phyloP scores from a whole-genome alignment of 805 yeast species.

The Naumovozyma castellii region DNA sequence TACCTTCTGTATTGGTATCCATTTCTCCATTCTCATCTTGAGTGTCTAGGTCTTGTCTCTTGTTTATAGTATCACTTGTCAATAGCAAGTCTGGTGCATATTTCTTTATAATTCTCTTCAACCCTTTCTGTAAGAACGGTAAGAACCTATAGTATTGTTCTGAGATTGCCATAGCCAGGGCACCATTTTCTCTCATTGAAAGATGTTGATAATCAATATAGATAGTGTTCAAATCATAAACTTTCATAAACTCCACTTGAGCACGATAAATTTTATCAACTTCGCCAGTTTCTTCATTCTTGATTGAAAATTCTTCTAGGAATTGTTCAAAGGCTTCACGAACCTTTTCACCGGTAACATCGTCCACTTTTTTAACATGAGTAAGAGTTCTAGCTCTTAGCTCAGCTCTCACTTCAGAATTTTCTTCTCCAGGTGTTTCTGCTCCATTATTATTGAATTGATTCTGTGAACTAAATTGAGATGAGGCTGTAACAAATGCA shows the following conservation, averaged over 20 bases:
- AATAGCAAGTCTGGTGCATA: constrained; percentile 66
- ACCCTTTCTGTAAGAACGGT: constrained; percentile 72
- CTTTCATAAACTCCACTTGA: constrained; percentile 73
- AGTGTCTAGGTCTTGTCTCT: constrained; percentile 15
- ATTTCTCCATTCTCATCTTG: constrained; percentile 23
- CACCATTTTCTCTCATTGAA: constrained; percentile 67
- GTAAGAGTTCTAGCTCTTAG: constrained; percentile 47
- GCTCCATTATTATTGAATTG: constrained; percentile 12
- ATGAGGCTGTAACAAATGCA: constrained; percentile 3
- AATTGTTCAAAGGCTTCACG: constrained; percentile 84
- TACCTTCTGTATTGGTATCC: constrained; percentile 11
- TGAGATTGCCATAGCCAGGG: constrained; percentile 76
- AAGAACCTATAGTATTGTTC: constrained; percentile 89
- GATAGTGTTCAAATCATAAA: constrained; percentile 63
- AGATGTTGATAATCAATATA: constrained; percentile 82
- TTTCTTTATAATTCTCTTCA: constrained; percentile 60
- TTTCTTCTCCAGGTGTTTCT: constrained; percentile 6
- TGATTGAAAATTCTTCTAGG: constrained; percentile 53
- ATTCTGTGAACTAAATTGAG: constrained; percentile 21
- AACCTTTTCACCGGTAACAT: constrained; percentile 88
- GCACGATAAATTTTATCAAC: constrained; percentile 58
- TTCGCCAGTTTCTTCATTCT: constrained; percentile 21
- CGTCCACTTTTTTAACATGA: constrained; percentile 77
- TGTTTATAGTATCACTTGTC: constrained; percentile 30
- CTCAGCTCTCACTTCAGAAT: constrained; percentile 20